Base-by-base conservation (phyloP, 306 rosid species). In the Cucurbita ficifolia region DNA sequence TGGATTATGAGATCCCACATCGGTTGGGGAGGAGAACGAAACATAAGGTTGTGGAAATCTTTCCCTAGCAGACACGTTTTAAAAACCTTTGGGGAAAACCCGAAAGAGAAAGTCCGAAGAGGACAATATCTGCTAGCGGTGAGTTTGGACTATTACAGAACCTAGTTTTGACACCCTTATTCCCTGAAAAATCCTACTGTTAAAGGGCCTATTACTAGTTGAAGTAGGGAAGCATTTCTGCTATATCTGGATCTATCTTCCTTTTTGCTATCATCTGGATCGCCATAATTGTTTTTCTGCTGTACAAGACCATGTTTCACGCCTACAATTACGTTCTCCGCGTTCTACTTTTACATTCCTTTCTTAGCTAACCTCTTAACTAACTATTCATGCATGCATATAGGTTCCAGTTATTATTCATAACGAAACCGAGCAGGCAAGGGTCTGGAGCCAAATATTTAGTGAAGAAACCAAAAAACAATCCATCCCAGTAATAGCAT, bases 391-490 rank as follows among this genome's bases (percentile, higher is more conserved):
- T 42, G 10, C 75, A 72, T 76, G 10, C 70, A 46, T 54, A 50
- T 83, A 95, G 99, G 99, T 91, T 74, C 97, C 99, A 36, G 78
- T 95, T 4, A 54, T 95, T 69, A 59, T 95, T 24, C 99, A 95
- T 78, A 86, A 84, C n/a, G 97, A 95, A 81, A 89, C 86, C 65
- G 92, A 95, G 78, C 96, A 83, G 74, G 97, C 97, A 55, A 89
- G 75, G 83, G 43, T 78, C 62, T 91, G 97, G 99, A 91, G 96
- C 82, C 91, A 91, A 81, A 67, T 95, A 71, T 91, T 75, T 72
- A 95, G 97, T 61, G 96, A 95, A 82, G 99, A 95, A 46, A 95
- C 99, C 60, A 89, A 81, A 76, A 86, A 81, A 72, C 99, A 91
- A 82, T 91, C 99, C 81, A 91, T 95, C 78, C 97, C 99, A 18